Conservation (phyloP, 768 basidiomycete species). For the Tricholoma saponaceum region DNA sequence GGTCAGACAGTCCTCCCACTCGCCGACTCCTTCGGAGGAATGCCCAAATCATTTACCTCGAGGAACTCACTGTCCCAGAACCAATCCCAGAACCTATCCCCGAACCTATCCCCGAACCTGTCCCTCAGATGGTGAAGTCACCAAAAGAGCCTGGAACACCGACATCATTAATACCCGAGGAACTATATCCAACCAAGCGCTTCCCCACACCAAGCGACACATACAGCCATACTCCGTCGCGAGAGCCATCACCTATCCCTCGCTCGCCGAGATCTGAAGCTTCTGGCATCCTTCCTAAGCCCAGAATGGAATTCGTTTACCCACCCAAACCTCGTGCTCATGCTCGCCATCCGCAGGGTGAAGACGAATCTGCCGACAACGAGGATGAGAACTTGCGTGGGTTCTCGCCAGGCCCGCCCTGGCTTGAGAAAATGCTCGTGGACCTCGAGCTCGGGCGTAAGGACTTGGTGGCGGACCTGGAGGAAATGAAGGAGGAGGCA, state of each 20-base stretch:
- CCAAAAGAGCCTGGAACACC: neutral
- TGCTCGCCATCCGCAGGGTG: neutral
- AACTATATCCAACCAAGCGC: neutral
- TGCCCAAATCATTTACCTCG: neutral
- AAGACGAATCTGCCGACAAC: neutral
- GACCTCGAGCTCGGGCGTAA: neutral
- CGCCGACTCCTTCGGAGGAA: neutral
- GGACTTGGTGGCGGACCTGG: neutral
- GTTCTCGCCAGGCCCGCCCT: neutral
- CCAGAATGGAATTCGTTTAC: slow-evolving; percentile 1
- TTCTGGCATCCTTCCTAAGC: neutral
- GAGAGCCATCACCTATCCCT: neutral
- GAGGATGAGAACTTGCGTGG: neutral
- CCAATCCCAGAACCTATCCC: too few relatives aligned
- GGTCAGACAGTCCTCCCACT: neutral
- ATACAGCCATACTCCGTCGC: slow-evolving; percentile 1
- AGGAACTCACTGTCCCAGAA: neutral
- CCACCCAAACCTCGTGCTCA: slow-evolving; percentile 1
- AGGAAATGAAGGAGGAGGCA: neutral
- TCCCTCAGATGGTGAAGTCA: neutral
- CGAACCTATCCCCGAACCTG: neutral
- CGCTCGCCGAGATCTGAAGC: neutral
- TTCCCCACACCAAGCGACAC: slow-evolving; percentile 2
- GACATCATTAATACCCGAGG: neutral
- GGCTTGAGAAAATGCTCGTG: slow-evolving; percentile 1